Percentiles rank a stretch among this genome's conserved stretches.
These are phyloP conservation scores for Skeletonema grethae DNA, from an alignment of 108 stramenopile genomes.

Conservation along the genomic window DNA sequence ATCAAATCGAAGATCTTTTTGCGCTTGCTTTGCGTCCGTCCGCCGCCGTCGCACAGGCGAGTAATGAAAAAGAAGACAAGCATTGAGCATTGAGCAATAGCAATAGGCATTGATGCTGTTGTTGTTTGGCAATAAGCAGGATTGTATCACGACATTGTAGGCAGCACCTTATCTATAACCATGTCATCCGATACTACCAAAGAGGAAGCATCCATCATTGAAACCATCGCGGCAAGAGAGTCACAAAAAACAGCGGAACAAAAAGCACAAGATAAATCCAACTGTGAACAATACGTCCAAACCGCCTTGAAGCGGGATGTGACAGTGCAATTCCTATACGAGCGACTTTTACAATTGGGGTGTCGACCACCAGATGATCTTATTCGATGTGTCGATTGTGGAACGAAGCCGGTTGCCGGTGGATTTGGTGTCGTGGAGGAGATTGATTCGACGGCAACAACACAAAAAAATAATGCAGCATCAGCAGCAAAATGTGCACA, in stretches of 20 bases:
- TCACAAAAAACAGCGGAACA: slow-evolving; percentile 30
- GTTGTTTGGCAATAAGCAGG: too few relatives aligned
- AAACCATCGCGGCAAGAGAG: slow-evolving; percentile 1
- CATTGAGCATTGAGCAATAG: too few relatives aligned
- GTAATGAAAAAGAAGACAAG: too few relatives aligned
- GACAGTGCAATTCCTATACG: slow-evolving; percentile 79
- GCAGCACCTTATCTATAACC: neutral
- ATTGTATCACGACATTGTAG: too few relatives aligned
- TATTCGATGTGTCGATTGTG: slow-evolving; percentile 79
- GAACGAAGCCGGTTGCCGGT: slow-evolving; percentile 66
- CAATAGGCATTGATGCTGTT: too few relatives aligned
- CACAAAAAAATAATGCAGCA: neutral
- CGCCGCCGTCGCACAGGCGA: too few relatives aligned
- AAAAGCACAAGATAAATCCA: slow-evolving; percentile 34
- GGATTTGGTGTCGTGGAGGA: slow-evolving; percentile 86
- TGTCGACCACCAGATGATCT: slow-evolving; percentile 80
- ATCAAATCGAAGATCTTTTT: too few relatives aligned
- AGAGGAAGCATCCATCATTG: neutral
- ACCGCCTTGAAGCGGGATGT: slow-evolving; percentile 67
- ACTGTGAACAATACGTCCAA: slow-evolving; percentile 71
- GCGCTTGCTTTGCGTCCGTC: too few relatives aligned
- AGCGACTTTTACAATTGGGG: slow-evolving; percentile 68
- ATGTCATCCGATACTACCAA: neutral
- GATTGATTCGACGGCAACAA: slow-evolving; percentile 13
- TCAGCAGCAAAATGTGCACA: slow-evolving; percentile 8